These are phyloP conservation scores for Penicillium manginii DNA, from an alignment of 495 filamentous ascomycete species.

Conservation along the genomic window DNA sequence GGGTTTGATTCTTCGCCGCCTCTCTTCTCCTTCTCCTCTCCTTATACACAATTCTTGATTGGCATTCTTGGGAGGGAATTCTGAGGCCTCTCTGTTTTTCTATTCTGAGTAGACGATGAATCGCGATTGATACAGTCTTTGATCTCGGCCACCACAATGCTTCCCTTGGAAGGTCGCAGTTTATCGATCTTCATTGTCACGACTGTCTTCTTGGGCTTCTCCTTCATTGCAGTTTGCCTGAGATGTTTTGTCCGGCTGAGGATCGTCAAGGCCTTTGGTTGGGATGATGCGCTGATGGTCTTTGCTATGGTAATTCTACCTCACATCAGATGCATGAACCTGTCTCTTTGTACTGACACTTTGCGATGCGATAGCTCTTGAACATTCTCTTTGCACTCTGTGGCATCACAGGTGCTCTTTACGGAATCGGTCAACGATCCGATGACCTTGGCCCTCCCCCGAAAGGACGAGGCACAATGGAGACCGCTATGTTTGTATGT, in stretches of 20 bases:
- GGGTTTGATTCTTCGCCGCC: conserved; percentile 6
- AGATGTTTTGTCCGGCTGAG: conserved; percentile 47
- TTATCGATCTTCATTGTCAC: conserved; percentile 44
- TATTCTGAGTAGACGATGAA: conserved; percentile 20
- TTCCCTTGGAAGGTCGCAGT: conserved; percentile 41
- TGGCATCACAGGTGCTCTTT: conserved; percentile 41
- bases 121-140: conserved; percentile 15
- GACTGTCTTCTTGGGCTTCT: conserved; percentile 40
- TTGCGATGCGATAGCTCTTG: conserved; percentile 15
- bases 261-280: conserved; percentile 47
- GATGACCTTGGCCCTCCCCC: conserved; percentile 19
- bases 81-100: conserved; percentile 3
- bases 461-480: conserved; percentile 19
- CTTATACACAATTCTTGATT: background rate
- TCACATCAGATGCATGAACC: background rate
- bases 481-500: conserved; percentile 49
- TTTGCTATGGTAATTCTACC: conserved; percentile 41
- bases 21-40: conserved; percentile 8
- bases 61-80: conserved; percentile 6
- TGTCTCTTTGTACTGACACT: background rate
- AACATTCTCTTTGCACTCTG: conserved; percentile 45
- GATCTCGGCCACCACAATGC: conserved; percentile 31
- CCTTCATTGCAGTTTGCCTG: conserved; percentile 41
- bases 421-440: conserved; percentile 40
- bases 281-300: conserved; percentile 49